These are phyloP conservation scores for Haematococcus sp. DNA, from an alignment of 139 green algal genomes.

Conservation along the genomic window DNA sequence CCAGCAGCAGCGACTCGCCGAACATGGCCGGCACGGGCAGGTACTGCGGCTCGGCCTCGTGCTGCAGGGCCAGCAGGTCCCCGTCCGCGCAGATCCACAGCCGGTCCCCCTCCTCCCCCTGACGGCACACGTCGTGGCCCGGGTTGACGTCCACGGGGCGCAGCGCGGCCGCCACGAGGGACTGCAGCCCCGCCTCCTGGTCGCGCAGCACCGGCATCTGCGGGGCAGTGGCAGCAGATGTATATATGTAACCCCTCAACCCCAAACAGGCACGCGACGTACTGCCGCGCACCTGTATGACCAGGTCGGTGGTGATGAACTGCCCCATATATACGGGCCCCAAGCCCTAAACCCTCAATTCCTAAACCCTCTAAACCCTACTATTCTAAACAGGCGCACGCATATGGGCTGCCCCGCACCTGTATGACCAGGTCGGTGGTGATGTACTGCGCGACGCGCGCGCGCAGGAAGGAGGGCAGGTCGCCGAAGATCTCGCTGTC, in stretches of 20 bases:
- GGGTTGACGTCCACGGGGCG: constrained; percentile 20
- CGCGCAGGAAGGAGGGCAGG: constrained; percentile 3
- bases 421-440: constrained; percentile 10
- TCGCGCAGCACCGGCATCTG: constrained; percentile 16
- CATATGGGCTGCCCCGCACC: constrained; percentile 9
- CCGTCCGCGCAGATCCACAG: constrained; percentile 33
- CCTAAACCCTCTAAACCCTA: background rate
- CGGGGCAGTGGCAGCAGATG: background rate
- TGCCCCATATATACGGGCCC: no score
- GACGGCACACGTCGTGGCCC: constrained; percentile 33
- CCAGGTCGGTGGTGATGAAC: constrained; percentile 9
- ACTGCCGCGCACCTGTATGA: constrained; percentile 10
- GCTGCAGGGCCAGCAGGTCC: constrained; percentile 23
- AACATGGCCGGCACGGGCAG: constrained; percentile 6
- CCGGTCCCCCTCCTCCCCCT: constrained; percentile 43
- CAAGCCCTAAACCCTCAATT: no score
- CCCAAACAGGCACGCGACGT: background rate
- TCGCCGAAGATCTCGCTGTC: constrained; percentile 28
- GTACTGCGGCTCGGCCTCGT: constrained; percentile 9
- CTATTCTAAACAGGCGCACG: background rate
- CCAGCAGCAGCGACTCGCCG: constrained; percentile 13
- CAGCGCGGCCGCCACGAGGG: constrained; percentile 28
- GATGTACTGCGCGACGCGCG: constrained; percentile 11
- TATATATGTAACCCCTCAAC: background rate
- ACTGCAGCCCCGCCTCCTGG: constrained; percentile 25